phyloP scores from a whole-genome alignment of 345 rosid species.

The Arabis alpina region DNA sequence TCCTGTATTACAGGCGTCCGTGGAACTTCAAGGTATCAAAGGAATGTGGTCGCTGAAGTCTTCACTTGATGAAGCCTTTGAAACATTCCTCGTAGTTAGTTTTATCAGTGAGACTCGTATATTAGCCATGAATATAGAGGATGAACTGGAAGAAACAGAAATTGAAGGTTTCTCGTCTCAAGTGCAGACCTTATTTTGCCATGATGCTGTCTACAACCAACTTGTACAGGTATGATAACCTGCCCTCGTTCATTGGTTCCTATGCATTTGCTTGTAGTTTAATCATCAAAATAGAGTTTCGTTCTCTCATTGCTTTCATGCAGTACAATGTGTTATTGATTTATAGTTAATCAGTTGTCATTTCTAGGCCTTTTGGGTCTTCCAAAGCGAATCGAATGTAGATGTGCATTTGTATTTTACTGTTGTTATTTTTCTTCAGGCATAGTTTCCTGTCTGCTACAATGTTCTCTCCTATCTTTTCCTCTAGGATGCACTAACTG shows the following conservation, averaged over 20 bases:
- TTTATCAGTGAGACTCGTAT: slow-evolving; percentile 91
- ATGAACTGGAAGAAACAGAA: slow-evolving; percentile 96
- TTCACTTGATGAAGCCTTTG: slow-evolving; percentile 84
- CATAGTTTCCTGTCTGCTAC: slow-evolving; percentile 7
- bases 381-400: background rate
- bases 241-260: slow-evolving; percentile 12
- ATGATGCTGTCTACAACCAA: slow-evolving; percentile 87
- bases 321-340: background rate
- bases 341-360: background rate
- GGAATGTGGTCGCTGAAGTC: slow-evolving; percentile 98
- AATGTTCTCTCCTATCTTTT: slow-evolving; percentile 10
- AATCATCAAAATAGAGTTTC: background rate
- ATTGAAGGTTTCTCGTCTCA: slow-evolving; percentile 90
- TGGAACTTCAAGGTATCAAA: slow-evolving; percentile 97
- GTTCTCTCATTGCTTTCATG: slow-evolving; percentile 15
- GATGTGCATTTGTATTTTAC: background rate
- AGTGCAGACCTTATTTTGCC: slow-evolving; percentile 93
- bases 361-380: background rate
- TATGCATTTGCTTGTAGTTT: slow-evolving; percentile 14
- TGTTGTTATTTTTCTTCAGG: slow-evolving; percentile 1
- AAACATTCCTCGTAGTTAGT: slow-evolving; percentile 93
- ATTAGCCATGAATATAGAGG: slow-evolving; percentile 93
- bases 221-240: slow-evolving; percentile 73
- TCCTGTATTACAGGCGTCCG: slow-evolving; percentile 70
- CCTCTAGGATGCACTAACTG: slow-evolving; percentile 11